Conservation (phyloP, 768 basidiomycete genomes). For the Omphalotus guepiniiformis region DNA sequence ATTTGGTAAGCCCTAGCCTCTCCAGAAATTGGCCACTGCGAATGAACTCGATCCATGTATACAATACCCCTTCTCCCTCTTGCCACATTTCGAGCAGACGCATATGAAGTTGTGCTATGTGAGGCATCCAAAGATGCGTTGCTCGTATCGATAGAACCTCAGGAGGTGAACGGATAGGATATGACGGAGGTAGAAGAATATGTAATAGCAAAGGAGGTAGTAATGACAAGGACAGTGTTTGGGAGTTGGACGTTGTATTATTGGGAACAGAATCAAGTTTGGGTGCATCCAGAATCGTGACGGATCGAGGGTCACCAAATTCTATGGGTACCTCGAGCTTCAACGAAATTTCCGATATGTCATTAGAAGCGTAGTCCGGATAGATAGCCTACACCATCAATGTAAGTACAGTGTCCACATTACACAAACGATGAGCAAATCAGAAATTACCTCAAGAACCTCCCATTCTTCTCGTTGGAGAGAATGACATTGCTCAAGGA, state of each 20-base stretch:
- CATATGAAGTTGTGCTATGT: conserved; percentile 30
- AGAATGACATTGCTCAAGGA: no score
- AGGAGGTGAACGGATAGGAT: conserved; percentile 55
- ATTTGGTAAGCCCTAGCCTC: conserved; percentile 28
- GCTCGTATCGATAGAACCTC: conserved; percentile 49
- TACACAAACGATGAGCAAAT: background rate
- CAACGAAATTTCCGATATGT: conserved; percentile 32
- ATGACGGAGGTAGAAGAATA: conserved; percentile 46
- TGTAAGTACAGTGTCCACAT: background rate
- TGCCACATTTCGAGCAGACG: conserved; percentile 56
- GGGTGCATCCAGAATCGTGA: conserved; percentile 31
- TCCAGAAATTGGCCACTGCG: conserved; percentile 62
- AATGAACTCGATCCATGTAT: conserved; percentile 69
- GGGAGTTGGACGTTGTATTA: conserved; percentile 11
- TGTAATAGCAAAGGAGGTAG: conserved; percentile 64
- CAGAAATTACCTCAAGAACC: conserved; percentile 48
- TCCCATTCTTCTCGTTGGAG: conserved; percentile 57
- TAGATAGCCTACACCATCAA: conserved; percentile 59
- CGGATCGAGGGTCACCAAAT: conserved; percentile 37
- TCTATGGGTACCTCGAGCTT: conserved; percentile 68
- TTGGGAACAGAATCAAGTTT: no score
- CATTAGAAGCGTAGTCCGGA: conserved; percentile 48
- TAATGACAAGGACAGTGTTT: conserved; percentile 35
- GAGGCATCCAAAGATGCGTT: conserved; percentile 56
- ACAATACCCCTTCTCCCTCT: conserved; percentile 56